Evolutionary conservation across 1,139 yeast species (phyloP).

Genomic region (Taphrina pruni): DNA sequence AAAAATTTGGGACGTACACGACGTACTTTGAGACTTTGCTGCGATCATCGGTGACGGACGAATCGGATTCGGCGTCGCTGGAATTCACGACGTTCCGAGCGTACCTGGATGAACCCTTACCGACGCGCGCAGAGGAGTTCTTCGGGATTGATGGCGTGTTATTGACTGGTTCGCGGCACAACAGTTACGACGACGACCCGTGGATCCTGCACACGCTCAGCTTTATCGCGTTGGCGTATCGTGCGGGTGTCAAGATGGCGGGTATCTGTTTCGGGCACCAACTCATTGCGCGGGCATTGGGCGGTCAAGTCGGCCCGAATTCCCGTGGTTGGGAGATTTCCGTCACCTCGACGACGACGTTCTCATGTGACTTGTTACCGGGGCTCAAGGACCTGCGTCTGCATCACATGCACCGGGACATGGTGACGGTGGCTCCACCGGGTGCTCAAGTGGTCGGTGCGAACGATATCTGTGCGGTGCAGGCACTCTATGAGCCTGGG

Average conservation of each 20-base stretch:
- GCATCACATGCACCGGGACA: conserved; percentile 74
- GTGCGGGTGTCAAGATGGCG: conserved; percentile 49
- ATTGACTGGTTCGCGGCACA: conserved; percentile 65
- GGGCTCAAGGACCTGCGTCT: conserved; percentile 51
- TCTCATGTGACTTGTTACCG: conserved; percentile 51
- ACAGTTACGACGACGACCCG: conserved; percentile 12
- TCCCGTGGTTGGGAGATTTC: conserved; percentile 77
- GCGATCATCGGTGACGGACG: conserved; percentile 6
- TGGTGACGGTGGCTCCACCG: conserved; percentile 61
- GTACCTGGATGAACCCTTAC: conserved; percentile 50
- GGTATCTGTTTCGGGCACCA: conserved; percentile 86
- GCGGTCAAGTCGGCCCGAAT: conserved; percentile 65
- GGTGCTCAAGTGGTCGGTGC: conserved; percentile 59
- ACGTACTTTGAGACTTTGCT: conserved; percentile 41
- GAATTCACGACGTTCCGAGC: conserved; percentile 57
- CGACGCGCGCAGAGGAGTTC: conserved; percentile 54
- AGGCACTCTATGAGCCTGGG: conserved; percentile 63
- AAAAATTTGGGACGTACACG: conserved; percentile 41
- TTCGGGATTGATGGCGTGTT: conserved; percentile 57
- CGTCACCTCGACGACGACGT: conserved; percentile 57
- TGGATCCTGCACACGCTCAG: conserved; percentile 7
- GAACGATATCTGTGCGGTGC: conserved; percentile 63
- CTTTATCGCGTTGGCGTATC: conserved; percentile 7
- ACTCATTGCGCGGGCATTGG: conserved; percentile 68
- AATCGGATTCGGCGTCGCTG: background rate